Base-by-base conservation (phyloP, 495 filamentous ascomycete species). In the Aspergillus sclerotiicarbonarius region DNA sequence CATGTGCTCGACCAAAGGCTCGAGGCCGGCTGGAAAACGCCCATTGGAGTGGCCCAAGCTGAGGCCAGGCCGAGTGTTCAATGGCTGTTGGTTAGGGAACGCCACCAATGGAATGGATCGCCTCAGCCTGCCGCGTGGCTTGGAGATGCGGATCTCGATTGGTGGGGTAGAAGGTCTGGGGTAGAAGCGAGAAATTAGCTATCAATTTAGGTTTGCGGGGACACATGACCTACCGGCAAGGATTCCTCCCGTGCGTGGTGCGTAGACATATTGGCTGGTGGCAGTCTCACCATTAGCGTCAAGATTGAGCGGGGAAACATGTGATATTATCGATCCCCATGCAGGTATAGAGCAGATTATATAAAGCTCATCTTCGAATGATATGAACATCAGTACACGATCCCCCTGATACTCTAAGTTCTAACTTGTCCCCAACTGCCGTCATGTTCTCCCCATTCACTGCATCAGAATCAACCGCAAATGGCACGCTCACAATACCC, bases 371-470 rank as follows among this genome's bases (percentile, higher is more conserved):
- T 9, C 8, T 35, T 35, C 33, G 3, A 10, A 13, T 9, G 8
- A 35, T 13, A 4, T 25, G 18, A 13, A 47, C 10, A 25, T 47
- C 19, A 13, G 44, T 16, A 21, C 44, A 47, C 4, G 44, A 47
- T 47, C 44, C 44, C 8, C 44, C 19, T 2, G n/a, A 8, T 9
- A 45, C 44, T 5, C n/a, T 25, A 25, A 47, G 3, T 47, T 5
- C 44, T 2, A 49, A 21, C 10, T 13, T 30, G 8, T 6, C 10
- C 4, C 19, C 20, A 6, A 2, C 20, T 25, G 46, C 2, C 9
- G 10, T 15, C 12, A 6, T 18, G 21, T 51, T 25, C 76, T 76
- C 90, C 90, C 51, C 80, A 78, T 35, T 88, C 87, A 20, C 90
- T 87, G 35, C 32, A 44, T 50, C 51, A 1, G 33, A 57, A 1